A percentile compares a stretch with the other conserved stretches of the same genome.
Conservation (phyloP, 768 basidiomycete genomes). For the Tulasnella sp. region DNA sequence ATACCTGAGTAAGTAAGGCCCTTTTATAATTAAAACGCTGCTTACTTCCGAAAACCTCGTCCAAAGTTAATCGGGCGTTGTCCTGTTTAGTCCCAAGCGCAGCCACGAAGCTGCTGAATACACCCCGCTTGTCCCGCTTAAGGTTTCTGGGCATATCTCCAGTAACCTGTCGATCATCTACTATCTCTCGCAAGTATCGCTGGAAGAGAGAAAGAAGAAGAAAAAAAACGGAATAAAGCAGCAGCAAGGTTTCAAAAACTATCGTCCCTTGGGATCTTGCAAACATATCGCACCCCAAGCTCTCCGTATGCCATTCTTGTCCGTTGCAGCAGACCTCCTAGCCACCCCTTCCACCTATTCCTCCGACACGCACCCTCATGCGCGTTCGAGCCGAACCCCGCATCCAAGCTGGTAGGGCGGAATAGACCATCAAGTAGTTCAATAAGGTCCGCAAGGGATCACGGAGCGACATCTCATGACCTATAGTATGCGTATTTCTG, state of each 20-base stretch:
- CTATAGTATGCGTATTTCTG: neutral
- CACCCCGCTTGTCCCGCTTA: neutral
- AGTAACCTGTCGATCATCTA: neutral
- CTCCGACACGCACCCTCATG: neutral
- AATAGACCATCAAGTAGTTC: neutral
- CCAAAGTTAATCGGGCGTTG: neutral
- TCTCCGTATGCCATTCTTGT: neutral
- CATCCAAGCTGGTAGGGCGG: neutral
- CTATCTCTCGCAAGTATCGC: conserved; percentile 12
- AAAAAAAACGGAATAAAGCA: too few relatives aligned
- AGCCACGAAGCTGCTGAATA: conserved; percentile 10
- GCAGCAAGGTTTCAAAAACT: too few relatives aligned
- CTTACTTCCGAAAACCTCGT: conserved; percentile 7
- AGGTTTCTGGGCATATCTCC: neutral
- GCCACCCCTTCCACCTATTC: conserved; percentile 4
- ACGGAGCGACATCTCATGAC: conserved; percentile 9
- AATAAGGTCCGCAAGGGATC: neutral
- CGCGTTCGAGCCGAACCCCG: neutral
- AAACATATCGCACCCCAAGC: neutral
- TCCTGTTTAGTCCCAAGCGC: neutral
- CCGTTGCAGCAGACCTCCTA: neutral
- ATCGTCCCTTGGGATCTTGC: too few relatives aligned
- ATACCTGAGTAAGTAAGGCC: too few relatives aligned
- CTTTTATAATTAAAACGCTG: too few relatives aligned
- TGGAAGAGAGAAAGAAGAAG: too few relatives aligned